A percentile compares a stretch with the other conserved stretches of the same genome.
These are phyloP conservation scores for Kodamaea leandrae DNA, from an alignment of 805 yeast genomes.

Conservation along the genomic window DNA sequence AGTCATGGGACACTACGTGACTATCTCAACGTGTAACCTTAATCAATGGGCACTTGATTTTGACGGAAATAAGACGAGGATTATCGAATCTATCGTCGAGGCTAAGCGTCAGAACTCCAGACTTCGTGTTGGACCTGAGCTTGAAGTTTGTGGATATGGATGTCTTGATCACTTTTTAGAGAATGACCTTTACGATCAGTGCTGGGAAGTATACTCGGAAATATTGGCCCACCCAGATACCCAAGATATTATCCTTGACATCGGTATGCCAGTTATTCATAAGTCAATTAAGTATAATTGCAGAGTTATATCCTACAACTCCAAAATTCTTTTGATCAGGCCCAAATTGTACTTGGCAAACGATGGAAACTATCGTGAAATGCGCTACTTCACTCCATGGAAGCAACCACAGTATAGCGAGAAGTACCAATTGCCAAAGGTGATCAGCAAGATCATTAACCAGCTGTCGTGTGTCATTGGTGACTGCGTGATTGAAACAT, in stretches of 20 bases:
- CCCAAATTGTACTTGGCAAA: slow-evolving; percentile 94
- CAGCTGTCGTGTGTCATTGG: slow-evolving; percentile 78
- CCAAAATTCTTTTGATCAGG: slow-evolving; percentile 76
- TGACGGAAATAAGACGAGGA: slow-evolving; percentile 94
- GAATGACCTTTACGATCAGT: slow-evolving; percentile 80
- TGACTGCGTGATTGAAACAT: slow-evolving; percentile 81
- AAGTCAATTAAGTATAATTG: slow-evolving; percentile 89
- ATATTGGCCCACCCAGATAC: slow-evolving; percentile 69
- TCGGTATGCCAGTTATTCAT: slow-evolving; percentile 93
- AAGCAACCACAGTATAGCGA: slow-evolving; percentile 69
- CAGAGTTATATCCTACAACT: slow-evolving; percentile 77
- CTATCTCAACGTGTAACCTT: slow-evolving; percentile 89
- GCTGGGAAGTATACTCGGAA: slow-evolving; percentile 91
- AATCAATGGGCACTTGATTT: slow-evolving; percentile 99
- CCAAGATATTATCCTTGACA: slow-evolving; percentile 75
- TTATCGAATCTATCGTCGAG: slow-evolving; percentile 69
- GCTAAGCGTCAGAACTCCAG: slow-evolving; percentile 78
- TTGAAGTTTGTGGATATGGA: slow-evolving; percentile 93
- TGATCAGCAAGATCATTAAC: slow-evolving; percentile 61
- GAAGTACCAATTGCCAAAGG: slow-evolving; percentile 65
- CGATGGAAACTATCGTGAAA: slow-evolving; percentile 97
- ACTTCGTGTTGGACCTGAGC: slow-evolving; percentile 94
- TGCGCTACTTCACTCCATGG: slow-evolving; percentile 98
- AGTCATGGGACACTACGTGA: slow-evolving; percentile 79
- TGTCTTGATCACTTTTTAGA: slow-evolving; percentile 93